A percentile compares a stretch with the other conserved stretches of the same genome.
These are phyloP conservation scores for Sclerospora graminicola DNA, from an alignment of 352 stramenopile species.

Conservation along the genomic window DNA sequence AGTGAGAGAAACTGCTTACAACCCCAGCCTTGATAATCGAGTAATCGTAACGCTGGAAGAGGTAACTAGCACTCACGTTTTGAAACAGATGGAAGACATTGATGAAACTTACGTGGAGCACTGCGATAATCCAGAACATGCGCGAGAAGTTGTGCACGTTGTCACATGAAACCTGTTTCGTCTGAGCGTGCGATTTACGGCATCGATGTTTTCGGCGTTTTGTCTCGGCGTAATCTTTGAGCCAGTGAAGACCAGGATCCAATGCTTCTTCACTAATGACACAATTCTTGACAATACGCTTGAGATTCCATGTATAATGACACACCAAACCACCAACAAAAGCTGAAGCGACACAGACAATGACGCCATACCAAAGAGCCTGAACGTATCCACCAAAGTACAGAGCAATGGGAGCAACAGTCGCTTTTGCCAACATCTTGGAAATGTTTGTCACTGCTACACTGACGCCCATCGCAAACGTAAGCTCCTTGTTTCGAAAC, in stretches of 20 bases:
- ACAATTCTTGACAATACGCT: constrained; percentile 51
- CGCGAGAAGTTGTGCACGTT: constrained; percentile 61
- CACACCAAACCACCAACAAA: constrained; percentile 45
- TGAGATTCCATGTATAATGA: constrained; percentile 48
- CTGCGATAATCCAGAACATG: constrained; percentile 81
- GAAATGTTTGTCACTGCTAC: constrained; percentile 86
- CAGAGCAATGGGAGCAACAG: constrained; percentile 73
- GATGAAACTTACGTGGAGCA: constrained; percentile 84
- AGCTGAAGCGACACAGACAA: constrained; percentile 45
- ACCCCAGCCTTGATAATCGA: constrained; percentile 80
- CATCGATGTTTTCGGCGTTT: constrained; percentile 45
- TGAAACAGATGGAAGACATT: constrained; percentile 89
- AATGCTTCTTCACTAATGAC: constrained; percentile 43
- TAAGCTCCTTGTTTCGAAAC: constrained; percentile 77
- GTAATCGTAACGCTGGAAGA: constrained; percentile 81
- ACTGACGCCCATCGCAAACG: constrained; percentile 81
- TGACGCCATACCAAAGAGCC: constrained; percentile 73
- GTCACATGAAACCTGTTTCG: constrained; percentile 44
- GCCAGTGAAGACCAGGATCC: constrained; percentile 49
- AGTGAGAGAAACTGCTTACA: constrained; percentile 67
- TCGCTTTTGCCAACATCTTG: constrained; percentile 88
- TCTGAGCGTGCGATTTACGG: constrained; percentile 20
- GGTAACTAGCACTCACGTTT: constrained; percentile 81
- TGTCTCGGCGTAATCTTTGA: constrained; percentile 57
- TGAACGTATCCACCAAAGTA: constrained; percentile 81